These are phyloP conservation scores for Alternaria brassicicola DNA, from an alignment of 2,329 filamentous ascomycete genomes.

Conservation along the genomic window DNA sequence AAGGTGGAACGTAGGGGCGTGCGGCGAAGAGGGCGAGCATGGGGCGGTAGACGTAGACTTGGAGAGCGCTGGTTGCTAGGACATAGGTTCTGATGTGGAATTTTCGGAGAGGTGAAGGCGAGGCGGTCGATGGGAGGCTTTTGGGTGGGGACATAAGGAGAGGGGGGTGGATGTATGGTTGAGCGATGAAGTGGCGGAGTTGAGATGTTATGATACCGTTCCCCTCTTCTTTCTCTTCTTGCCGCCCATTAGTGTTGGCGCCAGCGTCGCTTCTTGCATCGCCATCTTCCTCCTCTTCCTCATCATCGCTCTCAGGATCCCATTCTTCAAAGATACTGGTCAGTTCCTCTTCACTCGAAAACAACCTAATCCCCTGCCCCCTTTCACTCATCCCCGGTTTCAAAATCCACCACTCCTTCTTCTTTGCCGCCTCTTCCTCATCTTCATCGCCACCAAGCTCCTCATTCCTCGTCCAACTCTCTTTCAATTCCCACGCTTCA, in stretches of 20 bases:
- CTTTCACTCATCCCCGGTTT: conserved; percentile 98
- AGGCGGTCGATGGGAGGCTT: neutral
- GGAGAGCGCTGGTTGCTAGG: conserved; percentile 76
- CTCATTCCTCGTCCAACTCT: conserved; percentile 75
- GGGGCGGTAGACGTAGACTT: conserved; percentile 82
- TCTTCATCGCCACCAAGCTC: conserved; percentile 36
- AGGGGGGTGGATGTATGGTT: conserved; percentile 91
- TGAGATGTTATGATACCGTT: conserved; percentile 80
- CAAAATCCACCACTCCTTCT: conserved; percentile 91
- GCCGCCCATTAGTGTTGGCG: conserved; percentile 12
- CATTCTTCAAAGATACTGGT: conserved; percentile 88
- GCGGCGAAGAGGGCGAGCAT: conserved; percentile 95
- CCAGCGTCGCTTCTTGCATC: conserved; percentile 43
- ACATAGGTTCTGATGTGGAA: conserved; percentile 97
- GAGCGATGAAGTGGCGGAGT: conserved; percentile 92
- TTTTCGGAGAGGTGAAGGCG: conserved; percentile 63
- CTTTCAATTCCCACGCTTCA: conserved; percentile 85
- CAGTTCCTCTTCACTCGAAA: conserved; percentile 84
- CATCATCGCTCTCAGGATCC: conserved; percentile 75
- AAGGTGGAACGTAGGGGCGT: conserved; percentile 71
- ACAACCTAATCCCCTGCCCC: conserved; percentile 89
- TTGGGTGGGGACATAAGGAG: conserved; percentile 66
- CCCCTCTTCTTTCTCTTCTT: conserved; percentile 43
- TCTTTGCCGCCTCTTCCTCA: conserved; percentile 26
- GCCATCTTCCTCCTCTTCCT: conserved; percentile 56